These are phyloP conservation scores for Phytopythium chamaehyphon DNA, from an alignment of 352 stramenopile genomes.

Conservation along the genomic window DNA sequence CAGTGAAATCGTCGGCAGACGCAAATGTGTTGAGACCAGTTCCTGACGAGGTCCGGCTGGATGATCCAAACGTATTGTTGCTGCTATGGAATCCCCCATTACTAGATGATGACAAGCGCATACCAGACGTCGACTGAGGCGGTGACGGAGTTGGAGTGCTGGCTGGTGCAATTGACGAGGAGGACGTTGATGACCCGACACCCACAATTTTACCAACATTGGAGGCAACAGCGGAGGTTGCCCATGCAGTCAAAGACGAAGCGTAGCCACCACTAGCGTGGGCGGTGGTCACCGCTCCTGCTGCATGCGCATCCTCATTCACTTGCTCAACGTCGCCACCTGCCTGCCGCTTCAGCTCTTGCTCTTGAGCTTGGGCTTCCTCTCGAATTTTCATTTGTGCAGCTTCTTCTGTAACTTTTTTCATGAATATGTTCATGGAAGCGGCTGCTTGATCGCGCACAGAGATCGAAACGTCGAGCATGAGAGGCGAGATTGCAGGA, in stretches of 20 bases:
- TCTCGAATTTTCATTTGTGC: conserved; percentile 77
- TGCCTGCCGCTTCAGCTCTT: conserved; percentile 48
- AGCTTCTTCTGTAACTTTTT: conserved; percentile 74
- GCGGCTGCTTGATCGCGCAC: conserved; percentile 72
- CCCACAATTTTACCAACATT: conserved; percentile 70
- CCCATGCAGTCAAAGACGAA: conserved; percentile 71
- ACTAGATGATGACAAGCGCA: conserved; percentile 1
- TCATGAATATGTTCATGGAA: conserved; percentile 81
- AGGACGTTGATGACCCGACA: conserved; percentile 19
- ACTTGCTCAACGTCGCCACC: conserved; percentile 19
- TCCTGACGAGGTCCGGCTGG: conserved; percentile 16
- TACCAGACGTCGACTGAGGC: conserved; percentile 20
- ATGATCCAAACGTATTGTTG: conserved; percentile 10
- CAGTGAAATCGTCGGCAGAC: conserved; percentile 30
- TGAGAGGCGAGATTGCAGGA: conserved; percentile 65
- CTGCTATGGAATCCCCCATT: conserved; percentile 8
- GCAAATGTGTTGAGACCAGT: conserved; percentile 38
- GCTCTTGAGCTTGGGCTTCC: conserved; percentile 52
- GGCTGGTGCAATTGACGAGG: conserved; percentile 12
- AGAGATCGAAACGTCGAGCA: conserved; percentile 77
- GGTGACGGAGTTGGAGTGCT: conserved; percentile 12
- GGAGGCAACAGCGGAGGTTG: conserved; percentile 55
- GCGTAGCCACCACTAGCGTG: conserved; percentile 47
- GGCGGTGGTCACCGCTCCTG: conserved; percentile 14
- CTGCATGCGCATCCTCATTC: conserved; percentile 7